Conservation (phyloP, 2,329 filamentous ascomycete genomes). For the Nemania diffusa region DNA sequence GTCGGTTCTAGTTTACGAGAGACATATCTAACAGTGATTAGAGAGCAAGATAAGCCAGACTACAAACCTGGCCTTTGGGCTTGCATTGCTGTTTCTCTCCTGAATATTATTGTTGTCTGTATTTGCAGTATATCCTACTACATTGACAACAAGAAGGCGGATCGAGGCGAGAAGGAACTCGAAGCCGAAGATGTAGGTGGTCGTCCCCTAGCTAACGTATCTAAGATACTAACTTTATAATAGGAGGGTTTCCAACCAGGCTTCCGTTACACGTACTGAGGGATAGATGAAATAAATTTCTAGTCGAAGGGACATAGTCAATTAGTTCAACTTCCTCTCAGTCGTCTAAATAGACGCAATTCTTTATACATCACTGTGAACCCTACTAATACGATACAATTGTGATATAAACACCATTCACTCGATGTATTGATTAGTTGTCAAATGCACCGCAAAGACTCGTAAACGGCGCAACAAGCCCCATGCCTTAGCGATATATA, state of each 20-base stretch:
- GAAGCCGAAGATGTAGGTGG: slow-evolving; percentile 62
- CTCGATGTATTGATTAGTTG: neutral
- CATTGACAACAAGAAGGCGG: slow-evolving; percentile 60
- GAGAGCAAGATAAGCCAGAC: slow-evolving; percentile 57
- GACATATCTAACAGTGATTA: slow-evolving; percentile 27
- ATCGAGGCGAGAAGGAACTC: slow-evolving; percentile 63
- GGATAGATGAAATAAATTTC: neutral
- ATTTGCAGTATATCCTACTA: slow-evolving; percentile 56
- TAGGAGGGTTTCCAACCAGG: slow-evolving; percentile 54
- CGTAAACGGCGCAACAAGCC: neutral
- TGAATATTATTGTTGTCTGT: slow-evolving; percentile 59
- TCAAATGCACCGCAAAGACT: too few species aligned
- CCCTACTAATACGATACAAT: neutral
- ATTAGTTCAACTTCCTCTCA: neutral
- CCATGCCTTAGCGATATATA: neutral
- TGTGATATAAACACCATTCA: neutral
- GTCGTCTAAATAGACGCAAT: neutral
- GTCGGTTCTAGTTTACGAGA: neutral
- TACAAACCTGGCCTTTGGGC: slow-evolving; percentile 67
- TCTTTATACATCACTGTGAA: neutral
- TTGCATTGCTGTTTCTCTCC: slow-evolving; percentile 61
- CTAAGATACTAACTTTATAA: slow-evolving; percentile 22
- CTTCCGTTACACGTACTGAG: slow-evolving; percentile 56
- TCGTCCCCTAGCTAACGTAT: neutral
- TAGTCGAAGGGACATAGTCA: neutral